Evolutionary conservation across 306 rosid species (phyloP).

Genomic region (Nissolia schottii): DNA sequence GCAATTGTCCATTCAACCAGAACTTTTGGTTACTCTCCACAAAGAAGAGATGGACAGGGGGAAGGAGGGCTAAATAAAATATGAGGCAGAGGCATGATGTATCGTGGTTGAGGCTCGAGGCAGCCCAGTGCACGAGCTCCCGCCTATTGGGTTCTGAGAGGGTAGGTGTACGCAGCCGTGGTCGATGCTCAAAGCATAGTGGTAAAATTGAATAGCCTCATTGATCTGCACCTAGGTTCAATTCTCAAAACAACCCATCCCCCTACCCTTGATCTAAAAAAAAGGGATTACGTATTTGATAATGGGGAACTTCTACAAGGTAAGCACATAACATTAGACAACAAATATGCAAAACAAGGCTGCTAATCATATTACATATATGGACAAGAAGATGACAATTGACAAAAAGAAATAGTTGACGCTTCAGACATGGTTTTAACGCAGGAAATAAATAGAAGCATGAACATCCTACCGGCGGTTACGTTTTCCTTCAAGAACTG

Average conservation of each 20-base stretch:
- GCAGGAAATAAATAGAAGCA: conserved; percentile 8
- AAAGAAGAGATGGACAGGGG: background rate
- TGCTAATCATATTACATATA: background rate
- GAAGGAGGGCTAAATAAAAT: background rate
- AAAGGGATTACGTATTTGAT: background rate
- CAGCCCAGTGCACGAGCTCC: no score
- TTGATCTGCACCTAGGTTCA: no score
- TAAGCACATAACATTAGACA: conserved; percentile 3
- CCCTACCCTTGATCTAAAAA: no score
- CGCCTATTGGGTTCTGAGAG: no score
- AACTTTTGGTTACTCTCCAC: background rate
- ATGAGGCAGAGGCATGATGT: no score
- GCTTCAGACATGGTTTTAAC: background rate
- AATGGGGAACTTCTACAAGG: background rate
- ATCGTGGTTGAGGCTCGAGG: no score
- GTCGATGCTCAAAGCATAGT: no score
- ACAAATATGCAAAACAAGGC: background rate
- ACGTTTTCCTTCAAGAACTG: conserved; percentile 66
- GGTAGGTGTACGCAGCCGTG: no score
- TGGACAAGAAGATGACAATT: background rate
- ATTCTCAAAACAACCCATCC: no score
- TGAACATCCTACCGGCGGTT: conserved; percentile 56
- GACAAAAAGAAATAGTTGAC: background rate
- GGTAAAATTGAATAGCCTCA: no score
- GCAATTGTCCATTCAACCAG: background rate